Evolutionary conservation across 129 eudicot species (phyloP), one percentile per base, ranked within the genome.

Genomic region (Flaveria brownii): DNA sequence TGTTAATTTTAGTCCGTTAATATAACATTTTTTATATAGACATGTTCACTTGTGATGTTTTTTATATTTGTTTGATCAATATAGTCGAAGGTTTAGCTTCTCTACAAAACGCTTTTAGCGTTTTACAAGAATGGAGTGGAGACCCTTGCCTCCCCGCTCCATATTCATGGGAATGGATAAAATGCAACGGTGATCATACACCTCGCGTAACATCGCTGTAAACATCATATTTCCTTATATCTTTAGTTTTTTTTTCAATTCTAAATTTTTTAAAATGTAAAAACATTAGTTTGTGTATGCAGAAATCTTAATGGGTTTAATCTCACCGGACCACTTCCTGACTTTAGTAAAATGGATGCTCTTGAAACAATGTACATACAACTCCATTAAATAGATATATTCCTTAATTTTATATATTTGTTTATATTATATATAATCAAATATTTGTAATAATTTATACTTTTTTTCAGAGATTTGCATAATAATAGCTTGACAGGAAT

Each of bases 81-180:
- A 28, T 23, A 89, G 96, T 87, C 17, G 77, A 77, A 70, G 90
- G 88, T 17, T 79, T 90, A 70, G 65, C 66, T 76, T 81, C 85
- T 55, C 80, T 90, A 25, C 84, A 73, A 83, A 71, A 66, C 0
- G 52, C 80, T 14, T 83, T 90, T 60, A 68, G n/a, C 0, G 75
- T 51, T 16, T 66, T 83, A 25, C 69, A 70, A 70, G 83, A 75
- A 63, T 90, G 90, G 96, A 63, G 81, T 1, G 90, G 92, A 2
- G 96, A 90, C 65, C 96, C 96, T 0, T 90, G 96, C 56, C 92
- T 90, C 8, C 96, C 96, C 5, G 78, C 86, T 6, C 77, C 84
- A 15, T 87, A 76, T 78, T 71, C 96, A 70, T 90, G 92, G 92
- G 96, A 90, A 36, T 90, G 96, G 96, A 52, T 90, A 42, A 18